Percentiles rank a stretch among this genome's conserved stretches.
These are phyloP conservation scores for Colletotrichum trifolii DNA, from an alignment of 2,329 filamentous ascomycete genomes.

Conservation along the genomic window DNA sequence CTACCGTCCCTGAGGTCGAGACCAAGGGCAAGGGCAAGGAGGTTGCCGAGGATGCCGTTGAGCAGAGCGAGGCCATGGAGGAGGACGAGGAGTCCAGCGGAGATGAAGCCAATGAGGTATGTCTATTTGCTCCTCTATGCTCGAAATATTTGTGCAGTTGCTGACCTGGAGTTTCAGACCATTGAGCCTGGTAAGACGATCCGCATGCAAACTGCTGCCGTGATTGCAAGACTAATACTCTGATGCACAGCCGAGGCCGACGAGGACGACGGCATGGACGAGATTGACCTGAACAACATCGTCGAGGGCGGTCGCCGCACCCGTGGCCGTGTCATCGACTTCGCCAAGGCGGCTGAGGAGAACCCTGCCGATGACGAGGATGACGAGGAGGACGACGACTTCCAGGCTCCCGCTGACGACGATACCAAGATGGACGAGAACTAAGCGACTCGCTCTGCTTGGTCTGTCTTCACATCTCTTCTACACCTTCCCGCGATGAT, in stretches of 20 bases:
- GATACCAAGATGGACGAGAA: conserved; percentile 79
- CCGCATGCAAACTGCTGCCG: conserved; percentile 29
- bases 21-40: conserved; percentile 93
- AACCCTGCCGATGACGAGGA: conserved; percentile 80
- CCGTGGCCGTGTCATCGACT: conserved; percentile 92
- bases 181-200: conserved; percentile 41
- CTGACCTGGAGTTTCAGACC: conserved; percentile 34
- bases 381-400: conserved; percentile 80
- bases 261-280: conserved; percentile 86
- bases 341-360: conserved; percentile 87
- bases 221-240: conserved; percentile 43
- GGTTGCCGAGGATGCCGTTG: conserved; percentile 58
- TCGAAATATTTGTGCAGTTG: not conserved
- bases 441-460: conserved; percentile 40
- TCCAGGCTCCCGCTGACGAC: conserved; percentile 70
- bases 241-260: conserved; percentile 56
- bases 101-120: conserved; percentile 69
- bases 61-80: conserved; percentile 74
- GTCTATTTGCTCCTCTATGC: conserved; percentile 42
- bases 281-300: conserved; percentile 92
- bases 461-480: conserved; percentile 4
- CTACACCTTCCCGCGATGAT: not conserved
- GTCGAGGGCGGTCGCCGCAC: conserved; percentile 83
- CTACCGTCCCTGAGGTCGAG: conserved; percentile 57
- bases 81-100: conserved; percentile 81